Base-by-base conservation (phyloP, 257 asterid species). In the Nicotiana attenuata region DNA sequence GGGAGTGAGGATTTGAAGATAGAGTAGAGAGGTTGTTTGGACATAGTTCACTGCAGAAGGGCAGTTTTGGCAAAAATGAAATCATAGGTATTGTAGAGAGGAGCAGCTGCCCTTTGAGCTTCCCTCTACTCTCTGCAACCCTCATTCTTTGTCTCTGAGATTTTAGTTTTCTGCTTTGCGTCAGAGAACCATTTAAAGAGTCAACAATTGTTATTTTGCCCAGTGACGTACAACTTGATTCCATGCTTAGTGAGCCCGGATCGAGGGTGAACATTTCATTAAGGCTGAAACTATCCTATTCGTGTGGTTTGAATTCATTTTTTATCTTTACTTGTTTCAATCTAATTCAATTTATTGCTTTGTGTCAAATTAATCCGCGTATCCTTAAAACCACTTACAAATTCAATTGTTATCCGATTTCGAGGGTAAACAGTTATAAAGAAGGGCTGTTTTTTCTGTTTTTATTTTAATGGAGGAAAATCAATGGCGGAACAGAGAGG, bases 401-500 rank as follows among this genome's bases (percentile, higher is more conserved):
- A n/a, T n/a, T n/a, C n/a, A n/a, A n/a, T n/a, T n/a, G n/a, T n/a
- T n/a, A n/a, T n/a, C n/a, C n/a, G n/a, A n/a, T n/a, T n/a, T n/a
- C n/a, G n/a, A n/a, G n/a, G n/a, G n/a, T n/a, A n/a, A n/a, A n/a
- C n/a, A n/a, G n/a, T 3, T 6, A n/a, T n/a, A 50, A 3, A 11
- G 55, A 82, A 63, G 85, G 59, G 77, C 61, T 82, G 56, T 82
- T n/a, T n/a, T n/a, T n/a, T n/a, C 64, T 29, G 16, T n/a, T n/a
- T n/a, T 47, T 75, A 7, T 38, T 38, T 38, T 38, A 35, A 35
- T 0, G 9, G 9, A 1, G 1, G 26, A 59, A 67, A 88, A 77
- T 71, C 85, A 81, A 26, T 11, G 83, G 89, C 82, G 22, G 29
- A 29, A 69, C 88, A 85, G 87, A 89, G 82, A 87, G 88, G 85